These are phyloP conservation scores for Vigna reflexopilosa DNA, from an alignment of 306 rosid genomes.

Conservation along the genomic window DNA sequence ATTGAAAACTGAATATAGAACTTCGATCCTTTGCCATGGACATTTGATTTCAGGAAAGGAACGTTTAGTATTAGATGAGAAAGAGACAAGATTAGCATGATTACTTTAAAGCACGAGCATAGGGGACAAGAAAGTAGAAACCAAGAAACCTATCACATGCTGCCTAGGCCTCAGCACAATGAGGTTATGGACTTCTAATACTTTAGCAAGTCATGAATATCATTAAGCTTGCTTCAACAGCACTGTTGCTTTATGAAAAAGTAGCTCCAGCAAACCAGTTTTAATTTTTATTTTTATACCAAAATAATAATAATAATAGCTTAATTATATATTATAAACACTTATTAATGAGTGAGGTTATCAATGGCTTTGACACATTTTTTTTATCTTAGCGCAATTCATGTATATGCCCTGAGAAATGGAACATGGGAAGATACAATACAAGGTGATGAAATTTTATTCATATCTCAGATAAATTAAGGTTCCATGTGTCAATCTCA, in stretches of 20 bases:
- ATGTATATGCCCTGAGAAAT: no score
- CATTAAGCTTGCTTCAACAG: slow-evolving; percentile 44
- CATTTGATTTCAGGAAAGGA: neutral
- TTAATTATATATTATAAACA: no score
- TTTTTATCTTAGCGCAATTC: no score
- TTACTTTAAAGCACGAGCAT: slow-evolving; percentile 9
- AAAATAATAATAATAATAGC: no score
- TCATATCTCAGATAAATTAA: no score
- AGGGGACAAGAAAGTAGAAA: slow-evolving; percentile 34
- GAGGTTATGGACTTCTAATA: slow-evolving; percentile 18
- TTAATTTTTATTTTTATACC: no score
- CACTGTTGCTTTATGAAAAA: slow-evolving; percentile 24
- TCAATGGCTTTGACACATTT: no score
- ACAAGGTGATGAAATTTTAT: no score
- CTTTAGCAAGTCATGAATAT: neutral
- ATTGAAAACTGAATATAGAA: slow-evolving; percentile 48
- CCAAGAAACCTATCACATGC: slow-evolving; percentile 48
- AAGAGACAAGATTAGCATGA: slow-evolving; percentile 4
- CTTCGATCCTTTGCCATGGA: slow-evolving; percentile 59
- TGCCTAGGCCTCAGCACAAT: slow-evolving; percentile 17
- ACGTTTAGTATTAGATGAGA: slow-evolving; percentile 6
- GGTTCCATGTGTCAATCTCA: no score
- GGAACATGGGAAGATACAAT: no score
- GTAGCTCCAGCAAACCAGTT: neutral
- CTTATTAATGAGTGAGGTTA: no score